These are phyloP conservation scores for Aspergillus pseudotamarii DNA, from an alignment of 2,329 filamentous ascomycete genomes.

Conservation along the genomic window DNA sequence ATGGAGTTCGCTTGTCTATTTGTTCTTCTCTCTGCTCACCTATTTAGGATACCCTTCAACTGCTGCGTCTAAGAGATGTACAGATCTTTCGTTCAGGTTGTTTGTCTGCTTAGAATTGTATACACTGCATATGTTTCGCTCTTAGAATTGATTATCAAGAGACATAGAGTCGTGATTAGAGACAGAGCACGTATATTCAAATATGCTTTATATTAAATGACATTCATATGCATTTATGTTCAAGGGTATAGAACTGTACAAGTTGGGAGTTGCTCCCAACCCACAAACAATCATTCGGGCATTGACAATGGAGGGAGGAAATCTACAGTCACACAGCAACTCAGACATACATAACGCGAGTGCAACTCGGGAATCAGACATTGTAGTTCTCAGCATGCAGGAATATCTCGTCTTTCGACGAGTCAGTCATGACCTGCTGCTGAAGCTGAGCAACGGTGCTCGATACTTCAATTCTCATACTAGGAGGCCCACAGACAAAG, in stretches of 20 bases:
- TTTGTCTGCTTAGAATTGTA: conserved; percentile 4
- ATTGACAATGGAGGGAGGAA: background rate
- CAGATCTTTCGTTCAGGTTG: background rate
- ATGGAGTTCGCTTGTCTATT: background rate
- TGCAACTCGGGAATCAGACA: conserved; percentile 54
- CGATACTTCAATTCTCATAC: conserved; percentile 87
- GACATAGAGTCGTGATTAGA: conserved; percentile 4
- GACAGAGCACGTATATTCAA: background rate
- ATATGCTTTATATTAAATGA: conserved; percentile 10
- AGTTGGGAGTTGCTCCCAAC: background rate
- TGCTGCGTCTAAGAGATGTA: conserved; percentile 2
- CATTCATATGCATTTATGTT: conserved; percentile 6
- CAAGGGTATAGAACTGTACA: conserved; percentile 7
- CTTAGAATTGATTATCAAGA: background rate
- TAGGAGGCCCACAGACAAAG: conserved; percentile 87
- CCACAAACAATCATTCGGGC: conserved; percentile 5
- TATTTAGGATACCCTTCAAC: conserved; percentile 12
- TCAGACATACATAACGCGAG: conserved; percentile 3
- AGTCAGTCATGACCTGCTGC: conserved; percentile 77
- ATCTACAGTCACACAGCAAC: background rate
- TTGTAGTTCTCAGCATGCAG: conserved; percentile 96
- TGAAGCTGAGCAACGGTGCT: conserved; percentile 82
- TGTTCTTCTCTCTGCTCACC: conserved; percentile 4
- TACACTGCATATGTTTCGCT: conserved; percentile 3
- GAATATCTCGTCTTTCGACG: conserved; percentile 83